A percentile compares a stretch with the other conserved stretches of the same genome.
phyloP scores from a whole-genome alignment of 1,284 basidiomycete genomes.

The Fomitopsis betulina region DNA sequence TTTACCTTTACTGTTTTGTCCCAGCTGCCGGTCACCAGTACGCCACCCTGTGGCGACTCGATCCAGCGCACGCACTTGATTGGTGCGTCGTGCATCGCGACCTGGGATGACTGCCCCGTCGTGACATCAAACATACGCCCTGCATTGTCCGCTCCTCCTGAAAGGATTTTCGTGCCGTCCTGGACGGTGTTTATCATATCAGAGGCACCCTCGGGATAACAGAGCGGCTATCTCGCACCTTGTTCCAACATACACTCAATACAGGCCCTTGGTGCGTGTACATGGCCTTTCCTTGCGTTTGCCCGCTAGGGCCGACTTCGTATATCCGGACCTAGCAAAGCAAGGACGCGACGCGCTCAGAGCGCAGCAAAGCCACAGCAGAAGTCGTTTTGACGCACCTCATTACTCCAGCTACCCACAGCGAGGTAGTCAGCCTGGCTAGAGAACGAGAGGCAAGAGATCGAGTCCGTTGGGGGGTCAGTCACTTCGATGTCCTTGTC shows the following conservation, averaged over 20 bases:
- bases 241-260: slow-evolving; percentile 80
- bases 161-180: slow-evolving; percentile 82
- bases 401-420: slow-evolving; percentile 77
- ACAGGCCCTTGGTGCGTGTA: slow-evolving; percentile 83
- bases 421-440: slow-evolving; percentile 65
- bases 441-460: slow-evolving; percentile 68
- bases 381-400: slow-evolving; percentile 38
- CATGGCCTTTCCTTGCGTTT: slow-evolving; percentile 76
- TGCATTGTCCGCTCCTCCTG: slow-evolving; percentile 84
- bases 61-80: slow-evolving; percentile 78
- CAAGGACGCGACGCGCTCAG: background rate
- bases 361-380: too few relatives aligned
- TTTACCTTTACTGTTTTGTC: slow-evolving; percentile 85
- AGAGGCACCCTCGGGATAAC: background rate
- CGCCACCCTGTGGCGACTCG: slow-evolving; percentile 61
- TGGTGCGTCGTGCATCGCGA: slow-evolving; percentile 83
- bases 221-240: slow-evolving; percentile 34
- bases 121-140: slow-evolving; percentile 78
- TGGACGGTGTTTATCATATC: slow-evolving; percentile 19
- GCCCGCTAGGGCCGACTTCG: slow-evolving; percentile 52
- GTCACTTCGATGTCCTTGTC: slow-evolving; percentile 74
- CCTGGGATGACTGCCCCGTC: slow-evolving; percentile 67
- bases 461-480: slow-evolving; percentile 70
- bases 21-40: slow-evolving; percentile 87
- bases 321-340: slow-evolving; percentile 52